Percentiles rank a stretch among this genome's conserved stretches.
Evolutionary conservation across 2,329 filamentous ascomycete genomes (phyloP).

Genomic region (Aspergillus ruber): DNA sequence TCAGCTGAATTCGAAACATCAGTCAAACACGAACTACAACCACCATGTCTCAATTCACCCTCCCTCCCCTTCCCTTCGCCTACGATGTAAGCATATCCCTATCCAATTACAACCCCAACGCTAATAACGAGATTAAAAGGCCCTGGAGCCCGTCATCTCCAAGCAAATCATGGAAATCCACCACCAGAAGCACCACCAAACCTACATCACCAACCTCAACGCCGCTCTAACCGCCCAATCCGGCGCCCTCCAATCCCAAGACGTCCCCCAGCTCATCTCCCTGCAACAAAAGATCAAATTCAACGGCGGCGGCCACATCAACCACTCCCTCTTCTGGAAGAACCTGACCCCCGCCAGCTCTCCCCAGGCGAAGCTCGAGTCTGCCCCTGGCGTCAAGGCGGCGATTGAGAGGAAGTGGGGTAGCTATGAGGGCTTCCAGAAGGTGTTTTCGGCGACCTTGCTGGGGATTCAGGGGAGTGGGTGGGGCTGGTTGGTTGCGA

Average conservation of each 20-base stretch:
- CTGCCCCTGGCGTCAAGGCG: constrained; percentile 50
- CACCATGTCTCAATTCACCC: constrained; percentile 43
- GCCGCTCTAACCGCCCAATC: constrained; percentile 62
- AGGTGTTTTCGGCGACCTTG: constrained; percentile 59
- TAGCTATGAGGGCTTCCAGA: constrained; percentile 58
- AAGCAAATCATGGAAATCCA: constrained; percentile 92
- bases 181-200: constrained; percentile 88
- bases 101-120: not conserved
- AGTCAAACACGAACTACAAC: constrained; percentile 12
- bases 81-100: constrained; percentile 56
- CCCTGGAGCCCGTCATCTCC: constrained; percentile 73
- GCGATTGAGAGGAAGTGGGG: constrained; percentile 64
- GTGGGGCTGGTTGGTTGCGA: constrained; percentile 79
- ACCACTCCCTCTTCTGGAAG: constrained; percentile 90
- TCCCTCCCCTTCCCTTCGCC: constrained; percentile 61
- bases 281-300: constrained; percentile 72
- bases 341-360: constrained; percentile 62
- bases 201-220: constrained; percentile 86
- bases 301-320: constrained; percentile 87
- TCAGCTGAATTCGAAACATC: not conserved
- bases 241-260: constrained; percentile 49
- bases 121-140: constrained; percentile 58
- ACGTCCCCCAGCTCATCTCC: constrained; percentile 59
- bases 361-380: constrained; percentile 49
- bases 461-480: constrained; percentile 74